phyloP scores from a whole-genome alignment of 2,329 filamentous ascomycete genomes.

The Beauveria asiatica region DNA sequence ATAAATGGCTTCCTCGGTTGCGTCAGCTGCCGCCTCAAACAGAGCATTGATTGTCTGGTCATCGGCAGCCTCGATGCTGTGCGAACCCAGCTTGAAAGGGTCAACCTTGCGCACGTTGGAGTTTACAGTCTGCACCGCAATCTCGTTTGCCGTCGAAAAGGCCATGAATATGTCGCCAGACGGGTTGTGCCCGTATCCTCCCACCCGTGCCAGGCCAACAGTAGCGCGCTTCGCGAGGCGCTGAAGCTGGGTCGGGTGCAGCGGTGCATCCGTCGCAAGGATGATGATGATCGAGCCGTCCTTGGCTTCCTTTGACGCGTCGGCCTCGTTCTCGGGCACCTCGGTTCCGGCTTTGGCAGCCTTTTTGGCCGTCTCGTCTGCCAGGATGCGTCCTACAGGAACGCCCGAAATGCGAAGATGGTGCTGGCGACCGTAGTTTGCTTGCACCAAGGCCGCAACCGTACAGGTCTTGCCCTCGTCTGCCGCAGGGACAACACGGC shows the following conservation, averaged over 20 bases:
- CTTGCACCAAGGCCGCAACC: conserved; percentile 51
- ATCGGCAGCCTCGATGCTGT: conserved; percentile 38
- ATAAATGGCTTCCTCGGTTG: conserved; percentile 53
- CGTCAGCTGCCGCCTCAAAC: conserved; percentile 50
- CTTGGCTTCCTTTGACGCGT: conserved; percentile 37
- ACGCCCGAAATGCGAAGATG: conserved; percentile 50
- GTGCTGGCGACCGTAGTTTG: conserved; percentile 50
- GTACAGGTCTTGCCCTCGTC: conserved; percentile 34
- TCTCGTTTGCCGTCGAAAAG: conserved; percentile 48
- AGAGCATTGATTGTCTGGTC: conserved; percentile 50
- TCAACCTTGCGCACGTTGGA: conserved; percentile 29
- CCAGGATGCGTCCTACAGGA: conserved; percentile 49
- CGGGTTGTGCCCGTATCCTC: conserved; percentile 49
- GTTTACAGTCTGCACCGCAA: conserved; percentile 30
- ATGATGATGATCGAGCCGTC: conserved; percentile 55
- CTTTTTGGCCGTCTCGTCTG: conserved; percentile 26
- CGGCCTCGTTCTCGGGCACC: conserved; percentile 12
- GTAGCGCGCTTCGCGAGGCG: conserved; percentile 51
- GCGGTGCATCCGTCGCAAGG: conserved; percentile 51
- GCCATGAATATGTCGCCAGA: conserved; percentile 58
- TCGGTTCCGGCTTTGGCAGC: not conserved
- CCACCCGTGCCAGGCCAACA: conserved; percentile 48
- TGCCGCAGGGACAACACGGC: conserved; percentile 30
- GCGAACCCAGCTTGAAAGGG: conserved; percentile 27
- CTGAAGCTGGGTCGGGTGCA: conserved; percentile 48